Base-by-base conservation (phyloP, 225 moss, liverwort and hornwort genomes). In the Bryum argenteum region DNA sequence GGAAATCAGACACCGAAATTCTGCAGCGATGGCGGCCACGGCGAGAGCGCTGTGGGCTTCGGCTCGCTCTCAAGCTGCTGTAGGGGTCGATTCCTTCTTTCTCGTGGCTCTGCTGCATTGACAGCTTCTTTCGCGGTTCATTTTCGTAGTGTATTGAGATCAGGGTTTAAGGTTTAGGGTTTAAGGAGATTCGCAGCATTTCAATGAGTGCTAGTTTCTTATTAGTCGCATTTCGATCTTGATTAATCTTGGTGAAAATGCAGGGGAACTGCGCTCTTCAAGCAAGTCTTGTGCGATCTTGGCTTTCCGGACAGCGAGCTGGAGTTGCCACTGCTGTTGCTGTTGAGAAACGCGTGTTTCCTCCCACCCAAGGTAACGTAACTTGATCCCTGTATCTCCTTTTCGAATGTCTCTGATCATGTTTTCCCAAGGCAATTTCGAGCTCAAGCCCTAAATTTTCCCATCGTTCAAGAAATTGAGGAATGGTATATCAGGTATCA, bases 1-100 rank as follows among this genome's bases (percentile, higher is more conserved):
- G 37, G 2, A 52, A 20, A 9, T 55, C 19, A 18, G 1, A 47
- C 47, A 24, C n/a, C n/a, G 43, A 52, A 41, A 48, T 40, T 21
- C 20, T 26, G 76, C 43, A 76, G 62, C 53, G 52, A 85, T 82
- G 85, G 85, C 85, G 33, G 70, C 75, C 57, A 57, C 68, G 43
- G 81, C 70, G n/a, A 78, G 81, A 23, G 58, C 75, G 5, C 51
- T 85, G 1, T 81, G 81, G 81, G 73, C 73, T 40, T 85, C 81
- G 22, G 81, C 79, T 75, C 76, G 78, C 73, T 76, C 72, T 18
- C 75, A 75, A 47, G 78, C 60, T n/a, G 48, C 65, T 15, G 85
- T 81, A 60, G 43, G 47, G 72, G 37, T 43, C 44, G 3, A 13
- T 0, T 20, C 1, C 15, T 16, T 24, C 2, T 26, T 40, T 13